Evolutionary conservation across 768 basidiomycete species (phyloP).

Genomic region (Dictyophora rubrovolvata): DNA sequence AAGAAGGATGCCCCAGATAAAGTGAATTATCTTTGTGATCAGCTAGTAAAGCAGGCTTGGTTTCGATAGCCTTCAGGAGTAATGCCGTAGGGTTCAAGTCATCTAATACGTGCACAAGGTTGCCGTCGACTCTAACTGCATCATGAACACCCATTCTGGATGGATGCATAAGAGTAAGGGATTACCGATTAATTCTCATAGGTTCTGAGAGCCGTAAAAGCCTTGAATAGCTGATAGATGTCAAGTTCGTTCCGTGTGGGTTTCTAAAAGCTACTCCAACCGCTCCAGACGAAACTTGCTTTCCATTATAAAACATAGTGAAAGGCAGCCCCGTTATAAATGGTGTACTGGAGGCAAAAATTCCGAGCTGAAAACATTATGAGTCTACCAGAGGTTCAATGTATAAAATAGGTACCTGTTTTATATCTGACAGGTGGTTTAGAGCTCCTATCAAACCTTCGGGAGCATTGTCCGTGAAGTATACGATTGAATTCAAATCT

Average conservation of each 20-base stretch:
- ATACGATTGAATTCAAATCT: constrained; percentile 31
- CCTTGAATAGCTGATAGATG: constrained; percentile 27
- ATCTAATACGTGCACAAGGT: constrained; percentile 54
- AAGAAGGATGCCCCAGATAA: constrained; percentile 35
- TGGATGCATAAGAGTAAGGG: constrained; percentile 5
- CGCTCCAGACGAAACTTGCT: constrained; percentile 53
- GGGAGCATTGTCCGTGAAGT: constrained; percentile 47
- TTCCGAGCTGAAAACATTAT: constrained; percentile 40
- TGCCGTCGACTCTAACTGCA: constrained; percentile 55
- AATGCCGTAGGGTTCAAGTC: constrained; percentile 48
- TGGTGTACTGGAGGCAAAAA: constrained; percentile 65
- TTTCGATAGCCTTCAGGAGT: constrained; percentile 43
- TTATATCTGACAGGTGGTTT: constrained; percentile 34
- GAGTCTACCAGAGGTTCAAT: not conserved
- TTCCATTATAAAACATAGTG: constrained; percentile 51
- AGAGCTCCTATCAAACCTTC: constrained; percentile 34
- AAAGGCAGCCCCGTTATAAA: constrained; percentile 69
- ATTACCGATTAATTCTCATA: constrained; percentile 47
- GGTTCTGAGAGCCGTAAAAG: constrained; percentile 33
- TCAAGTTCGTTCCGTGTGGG: constrained; percentile 8
- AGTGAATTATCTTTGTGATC: constrained; percentile 47
- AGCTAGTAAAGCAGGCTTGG: constrained; percentile 16
- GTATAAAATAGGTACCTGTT: constrained; percentile 32
- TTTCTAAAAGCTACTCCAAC: constrained; percentile 48
- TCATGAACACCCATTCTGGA: not conserved